Evolutionary conservation across 2,329 filamentous ascomycete genomes (phyloP), one percentile per base, ranked within the genome.

Genomic region (Xylariaceae sp.): DNA sequence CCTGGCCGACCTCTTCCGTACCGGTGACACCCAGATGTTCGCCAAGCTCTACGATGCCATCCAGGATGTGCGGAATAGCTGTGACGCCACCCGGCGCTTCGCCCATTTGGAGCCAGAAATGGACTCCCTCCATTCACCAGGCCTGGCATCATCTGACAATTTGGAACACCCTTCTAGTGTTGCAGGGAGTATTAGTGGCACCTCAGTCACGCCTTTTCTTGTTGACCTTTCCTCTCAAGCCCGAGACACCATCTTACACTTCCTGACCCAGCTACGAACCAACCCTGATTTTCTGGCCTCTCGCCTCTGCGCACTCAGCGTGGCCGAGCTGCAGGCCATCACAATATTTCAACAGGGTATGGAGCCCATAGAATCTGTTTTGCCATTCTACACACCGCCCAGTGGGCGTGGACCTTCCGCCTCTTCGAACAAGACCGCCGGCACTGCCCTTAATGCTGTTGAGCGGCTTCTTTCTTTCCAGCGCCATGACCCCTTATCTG

Each of bases 391-490:
- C 47, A 39, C 55, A 40, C 57, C 56, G 40, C 51, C 72, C 59
- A 77, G 77, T 50, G 67, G 66, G 48, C 74, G 79, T 56, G 68
- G 74, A 63, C 71, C 74, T 66, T 65, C 69, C 65, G 68, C 73
- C 67, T 64, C 75, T 67, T 71, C 76, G 60, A 75, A 74, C 67
- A 77, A 75, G 59, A 69, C 63, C 63, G 67, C 71, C 50, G 71
- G 74, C 49, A 70, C 74, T 60, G 69, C 73, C 58, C 75, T 80
- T 56, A 85, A 78, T 58, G 84, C 89, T 54, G 87, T 96, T 63
- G 90, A 96, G 69, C 86, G 89, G 64, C 82, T 94, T 56, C 77
- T 95, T 63, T 92, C 89, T 47, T 95, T 97, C 68, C 90, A 96
- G 71, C 82, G 92, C 63, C 89, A 92, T 66, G 90, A 96, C 68